Evolutionary conservation across 345 rosid species (phyloP).

Genomic region (Eutrema yunnanense): DNA sequence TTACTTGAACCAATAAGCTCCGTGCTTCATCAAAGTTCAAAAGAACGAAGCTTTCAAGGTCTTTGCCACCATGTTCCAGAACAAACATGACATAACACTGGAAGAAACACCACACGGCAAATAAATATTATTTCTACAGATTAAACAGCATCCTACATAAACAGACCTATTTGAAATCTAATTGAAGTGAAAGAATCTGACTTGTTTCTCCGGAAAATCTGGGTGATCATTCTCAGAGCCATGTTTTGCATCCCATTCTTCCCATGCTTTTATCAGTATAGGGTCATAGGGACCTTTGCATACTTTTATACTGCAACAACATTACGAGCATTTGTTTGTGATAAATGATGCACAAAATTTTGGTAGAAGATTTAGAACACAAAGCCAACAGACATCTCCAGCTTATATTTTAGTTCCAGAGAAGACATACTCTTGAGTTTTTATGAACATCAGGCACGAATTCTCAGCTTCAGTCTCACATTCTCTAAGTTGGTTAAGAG

Average conservation of each 20-base stretch:
- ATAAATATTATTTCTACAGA: conserved; percentile 5
- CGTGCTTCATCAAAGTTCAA: conserved; percentile 71
- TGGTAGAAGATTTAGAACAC: not conserved
- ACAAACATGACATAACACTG: conserved; percentile 87
- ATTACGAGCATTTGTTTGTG: not conserved
- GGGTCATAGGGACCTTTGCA: conserved; percentile 82
- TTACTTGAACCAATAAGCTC: conserved; percentile 82
- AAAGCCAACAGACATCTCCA: conserved; percentile 8
- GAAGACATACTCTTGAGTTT: conserved; percentile 71
- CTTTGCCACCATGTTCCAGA: conserved; percentile 92
- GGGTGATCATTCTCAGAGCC: conserved; percentile 94
- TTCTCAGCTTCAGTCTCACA: conserved; percentile 33
- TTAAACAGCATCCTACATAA: not conserved
- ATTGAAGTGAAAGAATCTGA: conserved; percentile 13
- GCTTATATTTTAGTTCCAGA: not conserved
- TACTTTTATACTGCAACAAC: conserved; percentile 55
- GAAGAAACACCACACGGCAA: conserved; percentile 11
- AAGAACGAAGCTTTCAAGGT: conserved; percentile 90
- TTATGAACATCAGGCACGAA: conserved; percentile 62
- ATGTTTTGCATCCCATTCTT: conserved; percentile 81
- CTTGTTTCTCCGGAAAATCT: conserved; percentile 77
- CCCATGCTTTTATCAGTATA: conserved; percentile 78
- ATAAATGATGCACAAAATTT: conserved; percentile 1
- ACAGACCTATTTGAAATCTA: not conserved
- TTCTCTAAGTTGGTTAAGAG: conserved; percentile 61